These are phyloP conservation scores for Trametes meyenii DNA, from an alignment of 768 basidiomycete genomes.

Conservation along the genomic window DNA sequence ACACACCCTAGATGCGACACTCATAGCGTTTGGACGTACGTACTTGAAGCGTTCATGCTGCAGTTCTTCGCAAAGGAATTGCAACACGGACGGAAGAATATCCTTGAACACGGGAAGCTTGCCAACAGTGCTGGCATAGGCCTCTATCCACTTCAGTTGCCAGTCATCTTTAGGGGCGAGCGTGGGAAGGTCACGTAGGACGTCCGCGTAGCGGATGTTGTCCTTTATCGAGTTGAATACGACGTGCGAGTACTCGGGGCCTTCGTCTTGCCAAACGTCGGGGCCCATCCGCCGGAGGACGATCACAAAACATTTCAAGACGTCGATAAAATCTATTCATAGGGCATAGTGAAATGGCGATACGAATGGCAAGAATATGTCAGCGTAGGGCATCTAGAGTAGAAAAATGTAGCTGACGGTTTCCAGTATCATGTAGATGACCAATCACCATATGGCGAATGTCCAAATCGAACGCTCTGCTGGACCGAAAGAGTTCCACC, in stretches of 20 bases:
- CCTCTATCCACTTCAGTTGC: slow-evolving; percentile 30
- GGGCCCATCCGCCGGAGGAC: slow-evolving; percentile 59
- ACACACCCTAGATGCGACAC: slow-evolving; percentile 64
- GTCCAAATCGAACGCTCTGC: slow-evolving; percentile 41
- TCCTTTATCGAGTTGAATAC: slow-evolving; percentile 85
- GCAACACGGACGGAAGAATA: slow-evolving; percentile 70
- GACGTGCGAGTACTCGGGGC: slow-evolving; percentile 72
- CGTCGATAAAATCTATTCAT: slow-evolving; percentile 56
- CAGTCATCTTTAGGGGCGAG: slow-evolving; percentile 36
- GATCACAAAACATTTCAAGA: slow-evolving; percentile 60
- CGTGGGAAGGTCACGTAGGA: slow-evolving; percentile 41
- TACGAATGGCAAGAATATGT: neutral
- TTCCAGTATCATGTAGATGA: slow-evolving; percentile 61
- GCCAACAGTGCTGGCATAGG: slow-evolving; percentile 28
- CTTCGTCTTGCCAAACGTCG: slow-evolving; percentile 71
- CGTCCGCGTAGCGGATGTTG: slow-evolving; percentile 58
- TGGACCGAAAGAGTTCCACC: slow-evolving; percentile 40
- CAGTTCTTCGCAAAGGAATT: slow-evolving; percentile 78
- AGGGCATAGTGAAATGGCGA: neutral
- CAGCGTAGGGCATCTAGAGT: neutral
- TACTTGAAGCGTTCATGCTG: slow-evolving; percentile 75
- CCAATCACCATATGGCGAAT: slow-evolving; percentile 57
- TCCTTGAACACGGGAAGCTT: slow-evolving; percentile 38
- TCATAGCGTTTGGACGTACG: slow-evolving; percentile 61
- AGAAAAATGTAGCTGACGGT: slow-evolving; percentile 48